Evolutionary conservation across 2,329 filamentous ascomycete species (phyloP), one percentile per base, ranked within the genome.

Genomic region (Apiospora malaysiana): DNA sequence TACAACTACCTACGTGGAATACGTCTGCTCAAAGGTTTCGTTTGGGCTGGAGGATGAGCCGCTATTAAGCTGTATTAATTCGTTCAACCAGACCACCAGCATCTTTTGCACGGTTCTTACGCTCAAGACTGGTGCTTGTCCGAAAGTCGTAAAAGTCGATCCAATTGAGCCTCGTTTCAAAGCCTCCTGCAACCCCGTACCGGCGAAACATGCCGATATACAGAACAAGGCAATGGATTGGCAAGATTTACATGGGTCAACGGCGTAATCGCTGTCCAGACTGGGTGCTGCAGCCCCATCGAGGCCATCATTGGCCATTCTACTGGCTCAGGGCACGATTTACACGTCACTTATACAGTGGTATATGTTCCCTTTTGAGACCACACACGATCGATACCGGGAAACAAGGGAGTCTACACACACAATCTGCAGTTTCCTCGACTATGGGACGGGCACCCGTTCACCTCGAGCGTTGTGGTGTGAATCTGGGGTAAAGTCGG

Each of bases 401-500:
- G 45, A 6, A 47, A 18, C 1, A 8, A n/a, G 18, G 8, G 45
- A 7, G 45, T n/a, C 45, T 8, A 47, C 21, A 6, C n/a, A 47
- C 21, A 6, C n/a, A 18, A 16, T 47, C 18, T 47, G 8, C 21
- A 18, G 5, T n/a, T n/a, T 47, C 21, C 45, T 18, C 18, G 7
- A 5, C 27, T 18, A 37, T 27, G 27, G 37, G n/a, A 23, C 18
- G 8, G 9, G 8, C 10, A 37, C n/a, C n/a, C 32, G 32, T 63
- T 40, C 9, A n/a, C 56, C 51, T 32, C 25, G 16, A 18, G 45
- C 51, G 25, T 21, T 32, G 49, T 56, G 25, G 9, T 56, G 16
- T 18, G 32, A 63, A 63, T 63, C 56, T 40, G 56, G 56, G 56
- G 56, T 63, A 63, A 40, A 21, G 56, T 63, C 56, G 56, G 56